Evolutionary conservation across 2,329 filamentous ascomycete species (phyloP).

Genomic region (Laburnicola sp.): DNA sequence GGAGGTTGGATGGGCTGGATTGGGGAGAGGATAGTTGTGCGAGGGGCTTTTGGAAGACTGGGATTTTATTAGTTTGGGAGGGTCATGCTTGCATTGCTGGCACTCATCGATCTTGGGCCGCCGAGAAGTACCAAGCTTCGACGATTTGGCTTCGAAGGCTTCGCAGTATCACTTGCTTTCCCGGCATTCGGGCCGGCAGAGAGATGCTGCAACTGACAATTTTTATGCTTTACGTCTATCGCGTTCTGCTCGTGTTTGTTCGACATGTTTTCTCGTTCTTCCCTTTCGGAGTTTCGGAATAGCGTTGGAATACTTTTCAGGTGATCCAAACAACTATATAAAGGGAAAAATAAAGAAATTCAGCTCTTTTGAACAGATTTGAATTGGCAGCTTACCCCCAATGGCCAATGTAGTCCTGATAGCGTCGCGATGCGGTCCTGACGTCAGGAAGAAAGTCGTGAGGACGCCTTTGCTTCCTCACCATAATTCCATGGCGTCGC

Average conservation of each 20-base stretch:
- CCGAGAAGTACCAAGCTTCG: no score
- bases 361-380: not conserved
- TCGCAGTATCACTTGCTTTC: no score
- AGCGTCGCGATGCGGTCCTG: conserved; percentile 1
- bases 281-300: not conserved
- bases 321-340: not conserved
- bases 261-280: conserved; percentile 15
- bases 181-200: no score
- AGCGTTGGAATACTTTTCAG: not conserved
- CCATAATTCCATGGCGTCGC: no score
- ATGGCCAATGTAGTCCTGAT: conserved; percentile 1
- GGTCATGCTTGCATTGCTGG: no score
- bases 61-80: not conserved
- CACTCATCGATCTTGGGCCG: no score
- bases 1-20: conserved; percentile 8
- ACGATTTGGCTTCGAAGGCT: no score
- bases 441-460: not conserved
- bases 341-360: not conserved
- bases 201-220: conserved; percentile 17
- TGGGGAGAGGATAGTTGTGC: conserved; percentile 5
- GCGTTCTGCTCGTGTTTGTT: conserved; percentile 25
- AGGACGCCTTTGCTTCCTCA: no score
- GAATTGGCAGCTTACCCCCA: not conserved
- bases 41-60: conserved; percentile 32
- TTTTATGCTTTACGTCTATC: conserved; percentile 34